These are phyloP conservation scores for Rhododendron simsii DNA, from an alignment of 148 eudicot genomes.

Conservation along the genomic window DNA sequence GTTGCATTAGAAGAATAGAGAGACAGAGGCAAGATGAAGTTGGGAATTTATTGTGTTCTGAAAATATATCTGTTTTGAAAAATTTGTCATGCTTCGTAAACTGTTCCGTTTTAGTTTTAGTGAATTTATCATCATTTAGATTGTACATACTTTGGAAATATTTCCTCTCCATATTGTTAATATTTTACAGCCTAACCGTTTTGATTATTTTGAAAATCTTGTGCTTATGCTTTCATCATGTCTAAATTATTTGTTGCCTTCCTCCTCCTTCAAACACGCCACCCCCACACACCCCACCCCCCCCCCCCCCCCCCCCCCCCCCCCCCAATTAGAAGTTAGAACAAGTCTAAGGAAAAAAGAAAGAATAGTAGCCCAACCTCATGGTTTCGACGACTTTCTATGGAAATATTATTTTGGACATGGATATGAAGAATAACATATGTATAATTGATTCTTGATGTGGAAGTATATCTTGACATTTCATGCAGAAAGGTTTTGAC, in stretches of 20 bases:
- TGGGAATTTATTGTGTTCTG: no score
- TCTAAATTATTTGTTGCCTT: background rate
- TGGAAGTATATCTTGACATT: background rate
- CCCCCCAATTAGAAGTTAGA: background rate
- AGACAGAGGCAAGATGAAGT: no score
- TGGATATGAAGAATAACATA: background rate
- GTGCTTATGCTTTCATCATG: background rate
- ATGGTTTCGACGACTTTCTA: background rate
- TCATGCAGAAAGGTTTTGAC: background rate
- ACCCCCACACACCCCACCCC: no score
- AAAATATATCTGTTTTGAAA: no score
- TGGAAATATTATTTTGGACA: background rate
- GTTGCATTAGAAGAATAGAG: no score
- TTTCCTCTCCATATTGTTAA: background rate
- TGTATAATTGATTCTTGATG: no score
- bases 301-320: no score
- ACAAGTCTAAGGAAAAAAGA: background rate
- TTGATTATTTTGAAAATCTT: background rate
- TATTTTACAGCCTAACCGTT: background rate
- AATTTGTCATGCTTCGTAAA: background rate
- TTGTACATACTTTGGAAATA: background rate
- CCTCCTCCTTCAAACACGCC: no score
- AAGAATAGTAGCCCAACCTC: background rate
- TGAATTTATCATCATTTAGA: background rate
- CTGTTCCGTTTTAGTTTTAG: background rate